These are phyloP conservation scores for Senna siamea DNA, from an alignment of 306 rosid genomes.

Conservation along the genomic window DNA sequence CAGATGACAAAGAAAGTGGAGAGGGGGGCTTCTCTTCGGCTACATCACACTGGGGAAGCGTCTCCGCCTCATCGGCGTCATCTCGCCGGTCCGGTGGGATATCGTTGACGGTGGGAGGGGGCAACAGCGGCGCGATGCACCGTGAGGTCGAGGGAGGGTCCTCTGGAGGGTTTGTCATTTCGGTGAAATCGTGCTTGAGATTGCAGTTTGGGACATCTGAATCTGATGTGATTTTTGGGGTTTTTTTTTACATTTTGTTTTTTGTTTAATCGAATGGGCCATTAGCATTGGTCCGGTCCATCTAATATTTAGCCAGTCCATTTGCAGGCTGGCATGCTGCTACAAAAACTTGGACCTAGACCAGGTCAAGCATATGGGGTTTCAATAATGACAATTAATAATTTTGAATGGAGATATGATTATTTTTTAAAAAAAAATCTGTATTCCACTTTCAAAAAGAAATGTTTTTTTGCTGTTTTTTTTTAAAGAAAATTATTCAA, in stretches of 20 bases:
- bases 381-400: too few species aligned
- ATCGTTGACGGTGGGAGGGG: not conserved
- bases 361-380: too few species aligned
- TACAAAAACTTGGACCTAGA: too few species aligned
- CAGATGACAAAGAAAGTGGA: not conserved
- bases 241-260: not conserved
- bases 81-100: not conserved
- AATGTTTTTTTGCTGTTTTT: too few species aligned
- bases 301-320: too few species aligned
- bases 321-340: too few species aligned
- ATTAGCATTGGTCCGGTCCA: not conserved
- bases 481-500: too few species aligned
- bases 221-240: not conserved
- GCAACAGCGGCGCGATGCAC: constrained; percentile 1
- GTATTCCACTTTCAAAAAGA: too few species aligned
- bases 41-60: not conserved
- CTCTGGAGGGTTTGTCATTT: constrained; percentile 12
- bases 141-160: not conserved
- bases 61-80: not conserved
- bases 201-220: not conserved
- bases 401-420: too few species aligned
- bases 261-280: not conserved
- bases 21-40: not conserved
- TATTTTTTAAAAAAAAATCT: too few species aligned
- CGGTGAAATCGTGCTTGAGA: constrained; percentile 1